Percentiles rank a stretch among this genome's conserved stretches.
These are phyloP conservation scores for Grigorovia transvaalensis DNA, from an alignment of 805 yeast species.

Conservation along the genomic window DNA sequence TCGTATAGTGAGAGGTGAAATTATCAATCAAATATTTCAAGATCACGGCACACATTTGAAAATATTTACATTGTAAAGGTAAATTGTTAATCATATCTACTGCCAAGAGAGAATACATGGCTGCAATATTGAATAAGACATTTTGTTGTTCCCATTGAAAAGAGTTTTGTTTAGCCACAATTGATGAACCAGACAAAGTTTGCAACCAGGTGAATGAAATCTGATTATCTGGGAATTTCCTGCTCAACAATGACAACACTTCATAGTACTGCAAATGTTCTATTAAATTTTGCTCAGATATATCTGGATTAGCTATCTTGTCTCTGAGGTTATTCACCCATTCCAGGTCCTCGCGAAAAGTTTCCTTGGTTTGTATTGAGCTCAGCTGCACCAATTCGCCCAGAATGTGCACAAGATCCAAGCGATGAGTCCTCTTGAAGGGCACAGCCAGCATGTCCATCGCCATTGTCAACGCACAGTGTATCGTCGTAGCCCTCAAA, in stretches of 20 bases:
- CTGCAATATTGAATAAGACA: slow-evolving; percentile 58
- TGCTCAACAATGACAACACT: slow-evolving; percentile 34
- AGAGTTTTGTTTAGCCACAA: slow-evolving; percentile 40
- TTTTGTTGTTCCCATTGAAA: slow-evolving; percentile 52
- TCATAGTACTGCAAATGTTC: slow-evolving; percentile 37
- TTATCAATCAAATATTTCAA: slow-evolving; percentile 32
- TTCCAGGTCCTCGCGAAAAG: slow-evolving; percentile 34
- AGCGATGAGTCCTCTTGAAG: slow-evolving; percentile 35
- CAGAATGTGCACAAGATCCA: slow-evolving; percentile 33
- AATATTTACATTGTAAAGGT: slow-evolving; percentile 36
- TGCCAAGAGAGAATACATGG: slow-evolving; percentile 51
- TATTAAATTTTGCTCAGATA: slow-evolving; percentile 30
- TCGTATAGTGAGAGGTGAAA: slow-evolving; percentile 2
- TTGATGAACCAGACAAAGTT: slow-evolving; percentile 46
- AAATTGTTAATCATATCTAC: slow-evolving; percentile 35
- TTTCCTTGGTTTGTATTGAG: slow-evolving; percentile 34
- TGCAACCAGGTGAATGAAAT: slow-evolving; percentile 65
- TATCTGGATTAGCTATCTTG: slow-evolving; percentile 29
- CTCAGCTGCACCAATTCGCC: slow-evolving; percentile 39
- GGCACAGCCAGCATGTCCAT: slow-evolving; percentile 41
- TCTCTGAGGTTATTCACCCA: slow-evolving; percentile 37
- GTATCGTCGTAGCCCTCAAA: neutral
- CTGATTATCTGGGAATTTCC: slow-evolving; percentile 56
- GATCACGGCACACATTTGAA: slow-evolving; percentile 66
- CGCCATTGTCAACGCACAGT: slow-evolving; percentile 7